Base-by-base conservation (phyloP, 1,284 basidiomycete species). In the Apiotrichum veenhuisii region DNA sequence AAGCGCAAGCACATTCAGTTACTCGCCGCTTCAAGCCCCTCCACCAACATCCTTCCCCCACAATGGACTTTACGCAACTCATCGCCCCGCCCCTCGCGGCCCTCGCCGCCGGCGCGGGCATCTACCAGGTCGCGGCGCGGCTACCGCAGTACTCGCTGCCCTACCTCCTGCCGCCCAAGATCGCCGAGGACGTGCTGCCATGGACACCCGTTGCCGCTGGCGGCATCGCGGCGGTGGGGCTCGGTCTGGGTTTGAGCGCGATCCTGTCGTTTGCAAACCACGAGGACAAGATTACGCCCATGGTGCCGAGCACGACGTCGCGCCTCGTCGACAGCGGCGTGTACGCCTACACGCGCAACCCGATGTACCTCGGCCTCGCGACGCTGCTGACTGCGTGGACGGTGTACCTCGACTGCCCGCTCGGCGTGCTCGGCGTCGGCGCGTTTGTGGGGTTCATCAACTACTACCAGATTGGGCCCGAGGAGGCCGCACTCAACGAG, bases 391-490 rank as follows among this genome's bases (percentile, higher is more conserved):
- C 44, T 33, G 55, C 50, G 11, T 52, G 50, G 55, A 48, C 40
- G 40, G 38, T 36, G 36, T 57, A 41, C 22, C 40, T 49, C 40
- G 27, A 44, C 5, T n/a, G 38, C 1, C 45, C 55, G 2, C n/a
- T 54, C 25, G 53, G 53, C 17, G 40, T 27, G 1, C 27, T 25
- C 38, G 46, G 46, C 40, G n/a, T 55, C 34, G 48, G 22, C 41
- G 25, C 25, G 25, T 44, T 55, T 25, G 41, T 53, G 3, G n/a
- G 22, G 33, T 57, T 52, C 40, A 49, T 57, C n/a, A 52, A 44
- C n/a, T 30, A 41, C 17, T 52, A 48, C 55, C 55, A 57, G 50
- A 52, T 52, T 45, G 30, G 27, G 17, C 55, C 50, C 17, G 55
- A 51, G 46, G 55, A 57, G 45, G n/a, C 18, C 7, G 45, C 50